These are phyloP conservation scores for Colletotrichum sp. DNA, from an alignment of 2,329 filamentous ascomycete genomes.

Conservation along the genomic window DNA sequence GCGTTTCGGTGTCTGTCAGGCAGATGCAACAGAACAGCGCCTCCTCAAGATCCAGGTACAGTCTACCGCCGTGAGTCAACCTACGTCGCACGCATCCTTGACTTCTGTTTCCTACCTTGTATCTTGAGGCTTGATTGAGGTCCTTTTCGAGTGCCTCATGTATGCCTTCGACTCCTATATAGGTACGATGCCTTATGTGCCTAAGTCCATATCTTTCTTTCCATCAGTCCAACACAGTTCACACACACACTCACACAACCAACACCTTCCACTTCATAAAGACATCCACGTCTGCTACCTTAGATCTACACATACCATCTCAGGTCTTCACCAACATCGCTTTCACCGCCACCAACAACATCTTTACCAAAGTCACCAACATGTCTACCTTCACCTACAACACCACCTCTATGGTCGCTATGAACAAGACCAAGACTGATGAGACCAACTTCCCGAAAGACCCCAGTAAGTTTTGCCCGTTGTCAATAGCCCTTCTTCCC, in stretches of 20 bases:
- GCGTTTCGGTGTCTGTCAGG: background rate
- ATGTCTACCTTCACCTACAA: background rate
- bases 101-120: background rate
- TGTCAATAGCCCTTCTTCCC: background rate
- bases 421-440: background rate
- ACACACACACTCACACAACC: background rate
- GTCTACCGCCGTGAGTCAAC: too few species aligned
- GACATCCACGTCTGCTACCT: background rate
- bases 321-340: background rate
- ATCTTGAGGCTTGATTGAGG: background rate
- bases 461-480: background rate
- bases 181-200: too few species aligned
- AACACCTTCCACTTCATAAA: background rate
- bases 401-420: background rate
- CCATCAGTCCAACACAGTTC: background rate
- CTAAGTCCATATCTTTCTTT: background rate
- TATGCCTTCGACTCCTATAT: background rate
- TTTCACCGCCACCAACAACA: background rate
- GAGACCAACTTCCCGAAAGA: background rate
- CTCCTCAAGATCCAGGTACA: too few species aligned
- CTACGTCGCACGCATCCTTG: too few species aligned
- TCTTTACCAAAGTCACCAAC: background rate
- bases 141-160: background rate
- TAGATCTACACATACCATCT: background rate
- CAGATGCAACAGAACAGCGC: too few species aligned